phyloP scores from a whole-genome alignment of 345 rosid genomes.

The Eucalyptus melliodora region DNA sequence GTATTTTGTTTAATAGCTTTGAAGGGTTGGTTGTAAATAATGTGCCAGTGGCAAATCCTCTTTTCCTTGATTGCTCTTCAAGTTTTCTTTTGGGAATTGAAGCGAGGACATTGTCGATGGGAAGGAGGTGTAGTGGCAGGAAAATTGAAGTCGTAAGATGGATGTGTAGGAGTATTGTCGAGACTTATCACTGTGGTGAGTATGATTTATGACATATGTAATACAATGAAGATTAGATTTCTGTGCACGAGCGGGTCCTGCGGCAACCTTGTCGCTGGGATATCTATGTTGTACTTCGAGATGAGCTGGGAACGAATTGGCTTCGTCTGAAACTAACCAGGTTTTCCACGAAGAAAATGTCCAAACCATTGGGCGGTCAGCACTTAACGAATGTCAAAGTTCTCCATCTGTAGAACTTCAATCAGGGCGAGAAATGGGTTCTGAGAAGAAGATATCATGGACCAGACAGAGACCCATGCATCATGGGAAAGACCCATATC shows the following conservation, averaged over 20 bases:
- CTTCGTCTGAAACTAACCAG: not conserved
- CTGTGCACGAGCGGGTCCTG: not conserved
- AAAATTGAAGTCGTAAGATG: not conserved
- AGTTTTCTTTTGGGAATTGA: not conserved
- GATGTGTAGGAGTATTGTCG: not conserved
- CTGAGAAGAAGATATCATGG: not conserved
- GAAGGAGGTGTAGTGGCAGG: not conserved
- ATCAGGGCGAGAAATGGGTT: not conserved
- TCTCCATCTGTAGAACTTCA: not conserved
- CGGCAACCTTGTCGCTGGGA: not conserved
- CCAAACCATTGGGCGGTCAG: not conserved
- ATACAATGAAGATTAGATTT: not conserved
- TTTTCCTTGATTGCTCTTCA: not conserved
- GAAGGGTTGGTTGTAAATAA: not conserved
- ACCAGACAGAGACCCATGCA: not conserved
- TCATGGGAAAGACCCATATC: not conserved
- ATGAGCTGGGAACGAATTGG: not conserved
- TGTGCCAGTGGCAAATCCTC: not conserved
- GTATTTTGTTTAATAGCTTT: not conserved
- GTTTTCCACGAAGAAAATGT: not conserved
- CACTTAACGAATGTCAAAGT: not conserved
- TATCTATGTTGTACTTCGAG: not conserved
- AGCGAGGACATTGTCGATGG: not conserved
- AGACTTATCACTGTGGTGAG: not conserved
- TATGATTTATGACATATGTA: not conserved